Evolutionary conservation across 305 asterid genomes (phyloP).

Genomic region (Fraxinus baroniana): DNA sequence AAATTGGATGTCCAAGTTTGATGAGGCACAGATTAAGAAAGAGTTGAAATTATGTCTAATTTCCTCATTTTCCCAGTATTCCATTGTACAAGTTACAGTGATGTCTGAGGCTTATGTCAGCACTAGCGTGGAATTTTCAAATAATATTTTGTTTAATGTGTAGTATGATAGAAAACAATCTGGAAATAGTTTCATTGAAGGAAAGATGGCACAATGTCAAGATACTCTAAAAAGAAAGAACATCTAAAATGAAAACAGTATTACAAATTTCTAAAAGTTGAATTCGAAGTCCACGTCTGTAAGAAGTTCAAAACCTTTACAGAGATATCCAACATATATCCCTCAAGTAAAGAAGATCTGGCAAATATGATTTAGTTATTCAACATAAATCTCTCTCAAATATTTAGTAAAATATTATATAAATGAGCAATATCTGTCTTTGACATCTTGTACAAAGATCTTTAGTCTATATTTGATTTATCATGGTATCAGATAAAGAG

Average conservation of each 20-base stretch:
- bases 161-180: not conserved
- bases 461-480: not conserved
- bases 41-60: not conserved
- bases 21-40: not conserved
- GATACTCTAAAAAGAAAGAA: not conserved
- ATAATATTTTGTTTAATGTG: not conserved
- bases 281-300: not conserved
- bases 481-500: slow-evolving; percentile 13
- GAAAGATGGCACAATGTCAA: not conserved
- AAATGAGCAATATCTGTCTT: slow-evolving; percentile 10
- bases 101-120: not conserved
- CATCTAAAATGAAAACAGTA: not conserved
- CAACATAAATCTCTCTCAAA: slow-evolving; percentile 10
- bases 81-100: not conserved
- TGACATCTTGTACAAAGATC: slow-evolving; percentile 11
- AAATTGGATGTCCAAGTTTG: not conserved
- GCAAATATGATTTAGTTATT: not conserved
- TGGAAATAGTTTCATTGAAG: not conserved
- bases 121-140: not conserved
- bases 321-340: not conserved
- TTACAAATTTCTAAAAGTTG: not conserved
- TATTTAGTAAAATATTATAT: slow-evolving; percentile 13
- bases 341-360: not conserved
- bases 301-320: slow-evolving; percentile 5
- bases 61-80: not conserved